phyloP scores from a whole-genome alignment of 176 grass and related monocot species.

The Zizania latifolia region DNA sequence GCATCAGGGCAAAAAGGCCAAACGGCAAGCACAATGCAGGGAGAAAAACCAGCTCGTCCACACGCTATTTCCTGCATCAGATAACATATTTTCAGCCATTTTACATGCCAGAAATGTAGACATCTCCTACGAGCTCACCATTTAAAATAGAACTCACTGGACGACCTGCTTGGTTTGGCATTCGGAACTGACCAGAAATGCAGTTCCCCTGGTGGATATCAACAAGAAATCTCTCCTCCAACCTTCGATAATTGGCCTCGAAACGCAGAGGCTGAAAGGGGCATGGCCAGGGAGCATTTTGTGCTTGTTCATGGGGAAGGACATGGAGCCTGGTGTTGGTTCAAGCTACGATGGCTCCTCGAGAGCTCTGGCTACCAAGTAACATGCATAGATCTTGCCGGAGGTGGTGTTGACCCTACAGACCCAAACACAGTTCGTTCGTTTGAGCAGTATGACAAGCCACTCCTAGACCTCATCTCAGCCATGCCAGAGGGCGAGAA shows the following conservation, averaged over 20 bases:
- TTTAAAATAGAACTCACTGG: neutral
- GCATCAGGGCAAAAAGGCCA: neutral
- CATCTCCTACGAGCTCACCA: neutral
- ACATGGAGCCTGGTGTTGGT: conserved; percentile 73
- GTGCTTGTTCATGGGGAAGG: conserved; percentile 67
- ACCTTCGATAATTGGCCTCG: neutral
- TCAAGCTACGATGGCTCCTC: conserved; percentile 53
- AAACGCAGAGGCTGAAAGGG: neutral
- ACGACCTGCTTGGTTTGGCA: conserved; percentile 15
- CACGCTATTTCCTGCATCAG: conserved; percentile 5
- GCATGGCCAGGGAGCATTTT: neutral
- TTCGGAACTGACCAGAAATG: neutral
- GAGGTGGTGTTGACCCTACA: conserved; percentile 40
- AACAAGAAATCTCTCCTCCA: neutral
- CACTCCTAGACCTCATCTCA: conserved; percentile 34
- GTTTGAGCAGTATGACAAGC: conserved; percentile 49
- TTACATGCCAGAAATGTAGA: conserved; percentile 6
- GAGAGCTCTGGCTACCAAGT: conserved; percentile 42
- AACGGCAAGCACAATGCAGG: neutral
- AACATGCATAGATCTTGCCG: conserved; percentile 50
- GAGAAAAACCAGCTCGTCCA: conserved; percentile 20
- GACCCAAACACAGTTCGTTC: conserved; percentile 34
- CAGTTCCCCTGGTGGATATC: neutral
- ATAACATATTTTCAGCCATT: neutral
- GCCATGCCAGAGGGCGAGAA: conserved; percentile 10